Evolutionary conservation across 352 stramenopile genomes (phyloP), one percentile per base, ranked within the genome.

Genomic region (Phytophthora constricta): DNA sequence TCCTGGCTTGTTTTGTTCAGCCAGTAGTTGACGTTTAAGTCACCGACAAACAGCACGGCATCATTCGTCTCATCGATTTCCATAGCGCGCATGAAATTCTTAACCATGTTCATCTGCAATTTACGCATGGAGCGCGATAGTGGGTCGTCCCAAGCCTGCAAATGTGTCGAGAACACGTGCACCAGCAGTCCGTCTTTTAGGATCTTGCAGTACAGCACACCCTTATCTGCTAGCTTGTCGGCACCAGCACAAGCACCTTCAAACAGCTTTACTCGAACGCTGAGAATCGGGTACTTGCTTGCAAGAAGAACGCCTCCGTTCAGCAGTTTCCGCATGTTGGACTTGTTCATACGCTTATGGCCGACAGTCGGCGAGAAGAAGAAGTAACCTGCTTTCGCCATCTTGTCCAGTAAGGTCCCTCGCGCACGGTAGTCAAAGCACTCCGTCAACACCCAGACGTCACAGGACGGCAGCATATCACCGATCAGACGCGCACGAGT

Each of bases 21-120:
- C 82, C 82, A 91, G 54, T 79, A 90, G 70, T 93, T 79, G 47
- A 93, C 83, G 55, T 93, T 93, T 58, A 93, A 43, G 50, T 93
- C 86, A 14, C 86, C 84, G 7, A 86, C 73, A 48, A 89, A 79
- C 27, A 92, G 28, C 45, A 93, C 82, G 17, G 66, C 70, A 58
- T 93, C 86, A 58, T 84, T 86, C 46, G 60, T 53, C 16, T 75
- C 53, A 27, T 92, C 82, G 50, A 93, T 91, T 23, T 77, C 66
- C 69, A 91, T 77, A 23, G 67, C 68, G 8, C 60, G 58, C 70
- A 87, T 87, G 20, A 92, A 84, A 43, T 75, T 67, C 1, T 74
- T 68, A 14, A 93, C 64, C 69, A 90, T 82, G 27, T 87, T 41
- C 75, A 93, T 87, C 64, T 93, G 86, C 49, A 78, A 71, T n/a